Base-by-base conservation (phyloP, 2,329 filamentous ascomycete species). In the Penicillium sp. region DNA sequence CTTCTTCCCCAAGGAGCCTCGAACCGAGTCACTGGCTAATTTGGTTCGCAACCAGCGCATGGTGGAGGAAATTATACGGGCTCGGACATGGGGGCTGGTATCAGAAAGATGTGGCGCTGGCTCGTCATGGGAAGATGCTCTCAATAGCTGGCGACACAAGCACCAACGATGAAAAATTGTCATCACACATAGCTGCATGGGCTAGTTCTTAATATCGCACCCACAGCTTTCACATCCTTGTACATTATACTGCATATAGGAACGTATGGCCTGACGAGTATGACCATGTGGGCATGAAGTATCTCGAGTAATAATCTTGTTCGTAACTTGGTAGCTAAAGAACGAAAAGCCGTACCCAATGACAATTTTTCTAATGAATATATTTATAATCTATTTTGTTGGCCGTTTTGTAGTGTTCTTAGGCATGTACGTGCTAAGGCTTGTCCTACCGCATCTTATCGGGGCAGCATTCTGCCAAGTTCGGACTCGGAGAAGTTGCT, bases 51-150 rank as follows among this genome's bases (percentile, higher is more conserved):
- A 72, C 82, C 85, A 71, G 86, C 96, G 74, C 86, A 92, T 31
- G 78, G 87, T 74, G 89, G 91, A 71, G 88, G 89, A 53, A 90
- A 96, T 78, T 75, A 81, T 99, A 51, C 83, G 95, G 62, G 82
- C 84, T 50, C 84, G 92, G 71, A 96, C 90, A 1, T 98, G 95
- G 93, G 81, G 82, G 0, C 72, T 96, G 26, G 82, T 97, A 3
- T 83, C 82, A 41, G 89, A 93, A 68, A 82, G 91, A 64, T 98
- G 95, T 71, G 83, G 82, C 48, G 76, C 79, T 39, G 79, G 78
- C 1, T 77, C 79, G 43, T 81, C 78, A 16, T 91, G 88, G 82
- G 86, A 92, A 68, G 80, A 83, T 57, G 87, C 86, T 2, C 70
- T 91, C 47, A 81, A 84, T 60, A 75, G 74, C 37, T 92, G 90